Base-by-base conservation (phyloP, 1,139 yeast species). In the Pichia inconspicua region DNA sequence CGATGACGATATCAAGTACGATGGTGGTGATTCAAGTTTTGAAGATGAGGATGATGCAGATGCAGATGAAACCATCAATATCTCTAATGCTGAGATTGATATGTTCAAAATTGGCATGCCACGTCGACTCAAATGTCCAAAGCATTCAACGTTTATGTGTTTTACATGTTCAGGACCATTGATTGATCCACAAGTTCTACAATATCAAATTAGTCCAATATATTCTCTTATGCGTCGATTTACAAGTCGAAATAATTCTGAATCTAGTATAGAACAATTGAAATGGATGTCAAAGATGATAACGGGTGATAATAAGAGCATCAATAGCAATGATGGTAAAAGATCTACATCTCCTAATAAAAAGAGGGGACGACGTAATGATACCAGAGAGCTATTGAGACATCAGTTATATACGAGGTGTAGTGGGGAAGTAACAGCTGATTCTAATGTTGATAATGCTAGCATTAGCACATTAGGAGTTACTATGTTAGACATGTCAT, bases 71-170 rank as follows among this genome's bases (percentile, higher is more conserved):
- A 50, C 52, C 15, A 40, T 53, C n/a, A 43, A 46, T 17, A 45
- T 51, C 3, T 52, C 55, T 1, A 50, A 48, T 31, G 43, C 52
- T n/a, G 60, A 55, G 30, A 35, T 57, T n/a, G 53, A 54, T 31
- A 53, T 58, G 57, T 60, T 60, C 48, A 55, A 52, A 34, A 54
- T 60, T 25, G 48, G 49, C 3, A 49, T 53, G 6, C 40, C 56
- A 35, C 41, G 52, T 30, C 48, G 53, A 34, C 47, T 59, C 5
- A 44, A 50, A 28, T 60, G 63, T 50, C 58, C 64, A 7, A 55
- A 55, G 31, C 65, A 61, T 43, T 58, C 58, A 28, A 46, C 55
- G 31, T 53, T 59, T 45, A 59, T 55, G 42, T 60, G 63, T 46
- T 50, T 52, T 25, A 55, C 58, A 39, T 42, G 46, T n/a, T 43